A percentile compares a stretch with the other conserved stretches of the same genome.
Evolutionary conservation across 371 early-diverging fungal species (phyloP).

Genomic region (Lichtheimia hyalospora): DNA sequence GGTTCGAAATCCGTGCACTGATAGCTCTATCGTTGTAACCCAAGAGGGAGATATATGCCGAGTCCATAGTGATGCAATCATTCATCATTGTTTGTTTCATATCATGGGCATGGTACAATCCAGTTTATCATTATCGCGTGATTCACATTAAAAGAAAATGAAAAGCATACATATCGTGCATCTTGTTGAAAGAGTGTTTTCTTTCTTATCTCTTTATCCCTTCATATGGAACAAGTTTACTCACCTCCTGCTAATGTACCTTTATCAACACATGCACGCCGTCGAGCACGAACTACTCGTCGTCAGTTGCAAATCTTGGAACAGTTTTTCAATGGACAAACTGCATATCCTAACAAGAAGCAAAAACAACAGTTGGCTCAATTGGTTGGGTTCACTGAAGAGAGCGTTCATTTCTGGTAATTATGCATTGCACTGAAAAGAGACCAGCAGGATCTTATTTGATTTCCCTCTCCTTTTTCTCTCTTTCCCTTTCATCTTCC

Average conservation of each 20-base stretch:
- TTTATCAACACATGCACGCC: slow-evolving; percentile 10
- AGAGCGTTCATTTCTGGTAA: slow-evolving; percentile 38
- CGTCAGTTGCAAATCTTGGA: slow-evolving; percentile 3
- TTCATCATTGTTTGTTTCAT: background rate
- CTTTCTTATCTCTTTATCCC: background rate
- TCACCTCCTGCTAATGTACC: slow-evolving; percentile 1
- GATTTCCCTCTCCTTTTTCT: background rate
- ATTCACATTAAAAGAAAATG: background rate
- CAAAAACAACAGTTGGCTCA: slow-evolving; percentile 15
- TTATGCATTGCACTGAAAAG: background rate
- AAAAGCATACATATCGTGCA: too few species aligned
- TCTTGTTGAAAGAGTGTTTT: background rate
- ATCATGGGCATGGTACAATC: slow-evolving; percentile 1
- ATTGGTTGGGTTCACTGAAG: slow-evolving; percentile 17
- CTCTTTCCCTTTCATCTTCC: background rate
- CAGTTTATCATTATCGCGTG: slow-evolving; percentile 2
- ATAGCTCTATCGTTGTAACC: slow-evolving; percentile 14
- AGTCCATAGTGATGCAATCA: background rate
- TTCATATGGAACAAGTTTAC: background rate
- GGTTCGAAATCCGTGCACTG: background rate
- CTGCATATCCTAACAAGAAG: background rate
- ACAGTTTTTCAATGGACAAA: slow-evolving; percentile 6
- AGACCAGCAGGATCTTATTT: background rate
- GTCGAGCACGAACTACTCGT: slow-evolving; percentile 14
- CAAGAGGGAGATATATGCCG: slow-evolving; percentile 5